Base-by-base conservation (phyloP, 352 stramenopile genomes). In the Phytopythium oedochilum region DNA sequence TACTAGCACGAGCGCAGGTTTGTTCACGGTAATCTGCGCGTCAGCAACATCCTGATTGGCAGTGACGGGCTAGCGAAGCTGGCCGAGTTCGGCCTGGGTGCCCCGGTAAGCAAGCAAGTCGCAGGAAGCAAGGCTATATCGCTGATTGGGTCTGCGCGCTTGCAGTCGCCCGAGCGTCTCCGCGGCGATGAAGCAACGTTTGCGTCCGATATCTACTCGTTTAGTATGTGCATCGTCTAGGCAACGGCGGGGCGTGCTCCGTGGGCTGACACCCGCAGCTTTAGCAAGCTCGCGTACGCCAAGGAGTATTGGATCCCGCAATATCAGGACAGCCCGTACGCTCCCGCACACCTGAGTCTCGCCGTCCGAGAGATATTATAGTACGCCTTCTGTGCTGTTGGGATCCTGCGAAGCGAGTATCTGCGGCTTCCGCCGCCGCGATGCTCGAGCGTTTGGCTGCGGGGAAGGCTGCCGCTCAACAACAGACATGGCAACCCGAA, bases 151-250 rank as follows among this genome's bases (percentile, higher is more conserved):
- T 38, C 20, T 0, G 4, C 23, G 26, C 44, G 44, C 11, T 51
- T 26, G 26, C 44, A 51, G 6, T 26, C 44, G 36, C 44, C 15
- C 5, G 44, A 57, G 31, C 40, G 38, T 34, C 20, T 39, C 20
- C 18, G 17, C 0, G 44, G 44, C 7, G 17, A 34, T 0, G 26
- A 26, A 25, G 25, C 46, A 5, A 42, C 42, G 3, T 50, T 44
- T 10, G 50, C 39, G 8, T 59, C 50, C 2, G 57, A 59, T 20
- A 20, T 63, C 5, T 63, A 59, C 29, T 49, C 57, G 2, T 7
- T 63, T 9, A 43, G 57, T 5, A 31, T 63, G 43, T 59, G 57
- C 28, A 38, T 55, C 8, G 26, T 63, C 4, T 32, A 63, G 28
- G 42, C 34, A 0, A 8, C 55, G 6, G 29, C 38, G 7, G 46